Conservation (phyloP, 2,329 filamentous ascomycete species). For the Fusarium subtropicale region DNA sequence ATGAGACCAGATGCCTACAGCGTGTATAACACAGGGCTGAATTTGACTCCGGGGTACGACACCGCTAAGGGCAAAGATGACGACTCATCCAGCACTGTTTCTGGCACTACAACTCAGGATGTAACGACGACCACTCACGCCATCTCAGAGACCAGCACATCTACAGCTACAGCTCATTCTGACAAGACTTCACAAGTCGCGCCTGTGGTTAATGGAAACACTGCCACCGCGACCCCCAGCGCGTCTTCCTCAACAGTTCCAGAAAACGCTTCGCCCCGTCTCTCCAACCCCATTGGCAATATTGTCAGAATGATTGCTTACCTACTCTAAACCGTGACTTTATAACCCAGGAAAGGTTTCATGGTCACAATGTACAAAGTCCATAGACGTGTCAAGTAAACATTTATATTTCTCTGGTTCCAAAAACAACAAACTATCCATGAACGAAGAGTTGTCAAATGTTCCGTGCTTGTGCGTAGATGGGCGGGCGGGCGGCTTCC, state of each 20-base stretch:
- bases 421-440: not conserved
- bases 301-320: not conserved
- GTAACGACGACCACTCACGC: not conserved
- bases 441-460: not conserved
- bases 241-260: conserved; percentile 2
- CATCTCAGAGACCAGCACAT: not conserved
- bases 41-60: conserved; percentile 3
- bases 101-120: not conserved
- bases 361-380: not conserved
- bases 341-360: too few species aligned
- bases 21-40: conserved; percentile 24
- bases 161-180: not conserved
- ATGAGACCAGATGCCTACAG: conserved; percentile 1
- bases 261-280: conserved; percentile 18
- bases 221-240: conserved; percentile 4
- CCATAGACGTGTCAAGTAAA: not conserved
- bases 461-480: too few species aligned
- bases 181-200: not conserved
- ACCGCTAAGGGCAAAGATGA: not conserved
- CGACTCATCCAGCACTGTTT: not conserved
- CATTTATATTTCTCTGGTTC: not conserved
- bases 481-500: not conserved
- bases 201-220: not conserved
- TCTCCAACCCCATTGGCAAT: conserved; percentile 18
- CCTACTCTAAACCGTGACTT: not conserved